A percentile compares a stretch with the other conserved stretches of the same genome.
Evolutionary conservation across 2,329 filamentous ascomycete species (phyloP).

Genomic region (Aspergillus flavus): DNA sequence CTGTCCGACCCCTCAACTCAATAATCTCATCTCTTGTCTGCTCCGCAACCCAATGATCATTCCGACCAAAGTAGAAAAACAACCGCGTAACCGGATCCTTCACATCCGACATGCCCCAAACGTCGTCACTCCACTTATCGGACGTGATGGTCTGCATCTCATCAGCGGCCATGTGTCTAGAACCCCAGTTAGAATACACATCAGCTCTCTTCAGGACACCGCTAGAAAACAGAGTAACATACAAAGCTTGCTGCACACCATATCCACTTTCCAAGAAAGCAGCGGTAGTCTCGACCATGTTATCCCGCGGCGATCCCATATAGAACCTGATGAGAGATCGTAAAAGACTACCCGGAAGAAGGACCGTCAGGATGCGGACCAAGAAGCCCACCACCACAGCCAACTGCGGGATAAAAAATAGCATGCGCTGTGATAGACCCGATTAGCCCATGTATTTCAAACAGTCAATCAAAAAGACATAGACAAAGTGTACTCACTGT

Average conservation of each 20-base stretch:
- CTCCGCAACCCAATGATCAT: constrained; percentile 65
- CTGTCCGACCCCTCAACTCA: constrained; percentile 38
- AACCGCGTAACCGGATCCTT: constrained; percentile 47
- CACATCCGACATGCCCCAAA: constrained; percentile 56
- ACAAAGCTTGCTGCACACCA: constrained; percentile 59
- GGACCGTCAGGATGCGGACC: constrained; percentile 45
- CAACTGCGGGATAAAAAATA: constrained; percentile 41
- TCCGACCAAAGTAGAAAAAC: constrained; percentile 61
- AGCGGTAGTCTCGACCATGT: constrained; percentile 52
- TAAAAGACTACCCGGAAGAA: constrained; percentile 46
- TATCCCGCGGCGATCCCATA: constrained; percentile 41
- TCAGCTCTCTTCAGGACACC: background rate
- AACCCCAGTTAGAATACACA: background rate
- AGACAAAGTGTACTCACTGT: constrained; percentile 30
- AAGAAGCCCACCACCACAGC: constrained; percentile 41
- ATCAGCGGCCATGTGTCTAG: constrained; percentile 57
- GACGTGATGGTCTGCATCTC: constrained; percentile 60
- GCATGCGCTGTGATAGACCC: constrained; percentile 25
- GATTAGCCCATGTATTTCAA: background rate
- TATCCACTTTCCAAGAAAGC: constrained; percentile 51
- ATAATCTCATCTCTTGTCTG: constrained; percentile 60
- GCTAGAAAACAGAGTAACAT: constrained; percentile 23
- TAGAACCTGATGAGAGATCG: constrained; percentile 44
- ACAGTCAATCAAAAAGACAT: background rate
- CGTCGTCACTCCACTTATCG: constrained; percentile 60